Evolutionary conservation across 2,329 filamentous ascomycete genomes (phyloP).

Genomic region (Purpureocillium takamizusanense): DNA sequence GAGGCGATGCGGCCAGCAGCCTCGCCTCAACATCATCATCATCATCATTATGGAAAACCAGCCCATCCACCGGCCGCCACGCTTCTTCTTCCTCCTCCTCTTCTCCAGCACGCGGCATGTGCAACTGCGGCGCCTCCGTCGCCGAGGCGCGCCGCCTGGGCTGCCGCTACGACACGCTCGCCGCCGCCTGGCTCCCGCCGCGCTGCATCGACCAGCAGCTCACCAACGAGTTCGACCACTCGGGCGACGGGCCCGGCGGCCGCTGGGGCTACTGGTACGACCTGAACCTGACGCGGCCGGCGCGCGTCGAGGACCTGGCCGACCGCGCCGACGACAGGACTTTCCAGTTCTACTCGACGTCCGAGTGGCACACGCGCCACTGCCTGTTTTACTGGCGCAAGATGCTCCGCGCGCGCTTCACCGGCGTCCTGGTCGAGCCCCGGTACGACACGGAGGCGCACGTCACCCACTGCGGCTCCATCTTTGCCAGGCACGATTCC

Average conservation of each 20-base stretch:
- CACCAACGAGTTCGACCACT: slow-evolving; percentile 19
- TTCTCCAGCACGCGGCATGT: slow-evolving; percentile 2
- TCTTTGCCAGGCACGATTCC: no score
- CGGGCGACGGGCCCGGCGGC: slow-evolving; percentile 18
- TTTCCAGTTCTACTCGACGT: slow-evolving; percentile 10
- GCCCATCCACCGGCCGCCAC: no score
- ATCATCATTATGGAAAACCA: no score
- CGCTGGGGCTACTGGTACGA: slow-evolving; percentile 23
- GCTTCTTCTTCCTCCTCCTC: no score
- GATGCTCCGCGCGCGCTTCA: slow-evolving; percentile 6
- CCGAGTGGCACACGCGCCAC: slow-evolving; percentile 21
- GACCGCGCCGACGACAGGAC: slow-evolving; percentile 4
- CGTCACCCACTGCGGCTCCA: slow-evolving; percentile 1
- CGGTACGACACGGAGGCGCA: slow-evolving; percentile 8
- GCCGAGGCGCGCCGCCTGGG: slow-evolving; percentile 15
- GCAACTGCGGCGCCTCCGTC: slow-evolving; percentile 21
- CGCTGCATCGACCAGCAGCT: slow-evolving; percentile 23
- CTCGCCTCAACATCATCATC: no score
- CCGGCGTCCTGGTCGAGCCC: slow-evolving; percentile 12
- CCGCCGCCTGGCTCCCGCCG: slow-evolving; percentile 23
- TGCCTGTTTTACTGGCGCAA: slow-evolving; percentile 25
- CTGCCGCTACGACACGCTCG: slow-evolving; percentile 24
- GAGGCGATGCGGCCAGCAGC: no score
- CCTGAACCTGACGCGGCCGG: slow-evolving; percentile 9
- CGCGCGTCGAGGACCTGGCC: slow-evolving; percentile 12